Conservation (phyloP, 805 yeast genomes). For the Kuraishia floccosa region DNA sequence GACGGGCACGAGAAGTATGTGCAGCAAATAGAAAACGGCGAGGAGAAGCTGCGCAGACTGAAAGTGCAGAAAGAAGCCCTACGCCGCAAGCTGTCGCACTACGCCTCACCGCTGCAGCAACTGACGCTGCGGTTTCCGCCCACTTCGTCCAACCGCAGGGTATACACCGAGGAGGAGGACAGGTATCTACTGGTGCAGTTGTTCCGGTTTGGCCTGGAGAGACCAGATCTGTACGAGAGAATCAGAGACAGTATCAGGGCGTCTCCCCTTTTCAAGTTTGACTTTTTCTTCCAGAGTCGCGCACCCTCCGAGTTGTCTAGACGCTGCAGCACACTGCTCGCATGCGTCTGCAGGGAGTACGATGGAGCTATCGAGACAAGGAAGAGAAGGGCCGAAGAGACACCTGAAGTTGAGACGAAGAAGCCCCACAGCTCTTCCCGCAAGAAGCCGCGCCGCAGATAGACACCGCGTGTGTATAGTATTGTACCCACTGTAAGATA, state of each 20-base stretch:
- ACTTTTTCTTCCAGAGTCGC: conserved; percentile 78
- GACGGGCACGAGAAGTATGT: conserved; percentile 85
- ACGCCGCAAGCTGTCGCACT: conserved; percentile 61
- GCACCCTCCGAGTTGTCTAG: conserved; percentile 69
- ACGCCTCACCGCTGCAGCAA: conserved; percentile 71
- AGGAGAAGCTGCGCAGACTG: conserved; percentile 59
- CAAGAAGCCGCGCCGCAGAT: too few relatives aligned
- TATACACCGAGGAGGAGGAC: conserved; percentile 85
- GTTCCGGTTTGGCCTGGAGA: conserved; percentile 71
- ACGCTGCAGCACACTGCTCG: conserved; percentile 69
- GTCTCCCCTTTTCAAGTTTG: conserved; percentile 73
- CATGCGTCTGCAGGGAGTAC: conserved; percentile 63
- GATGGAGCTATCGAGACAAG: conserved; percentile 19
- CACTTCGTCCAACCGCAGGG: conserved; percentile 44
- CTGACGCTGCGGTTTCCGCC: conserved; percentile 61
- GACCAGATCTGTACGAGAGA: conserved; percentile 66
- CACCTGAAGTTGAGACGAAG: conserved; percentile 1
- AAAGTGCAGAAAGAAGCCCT: conserved; percentile 70
- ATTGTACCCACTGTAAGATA: too few relatives aligned
- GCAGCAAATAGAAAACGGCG: conserved; percentile 78
- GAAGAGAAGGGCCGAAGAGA: conserved; percentile 1
- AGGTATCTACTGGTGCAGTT: conserved; percentile 74
- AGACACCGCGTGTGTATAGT: too few relatives aligned
- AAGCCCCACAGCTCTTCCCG: too few relatives aligned
- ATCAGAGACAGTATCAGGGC: conserved; percentile 65